These are phyloP conservation scores for Eragrostis curvula DNA, from an alignment of 176 grass and related monocot species.

Conservation along the genomic window DNA sequence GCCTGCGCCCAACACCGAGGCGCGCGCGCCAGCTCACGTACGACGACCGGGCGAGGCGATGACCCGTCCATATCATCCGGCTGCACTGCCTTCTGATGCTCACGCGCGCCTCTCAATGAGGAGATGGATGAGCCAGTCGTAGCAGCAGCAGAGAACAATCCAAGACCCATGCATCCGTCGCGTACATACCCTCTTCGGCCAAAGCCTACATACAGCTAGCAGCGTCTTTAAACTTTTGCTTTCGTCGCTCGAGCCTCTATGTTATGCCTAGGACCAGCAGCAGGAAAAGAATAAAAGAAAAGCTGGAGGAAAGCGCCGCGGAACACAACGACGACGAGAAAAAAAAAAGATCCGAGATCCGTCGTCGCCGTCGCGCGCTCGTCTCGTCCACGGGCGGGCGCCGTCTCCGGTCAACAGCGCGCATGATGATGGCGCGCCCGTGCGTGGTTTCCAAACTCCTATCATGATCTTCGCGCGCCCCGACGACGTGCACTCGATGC, in stretches of 20 bases:
- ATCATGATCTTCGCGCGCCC: constrained; percentile 34
- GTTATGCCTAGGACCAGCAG: not conserved
- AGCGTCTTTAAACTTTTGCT: constrained; percentile 12
- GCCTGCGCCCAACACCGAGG: not conserved
- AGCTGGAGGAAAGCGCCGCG: not conserved
- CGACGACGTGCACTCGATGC: constrained; percentile 17
- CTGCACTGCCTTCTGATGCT: not conserved
- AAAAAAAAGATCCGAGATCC: not conserved
- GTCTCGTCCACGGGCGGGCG: not conserved
- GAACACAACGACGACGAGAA: not conserved
- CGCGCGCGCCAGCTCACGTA: constrained; percentile 1
- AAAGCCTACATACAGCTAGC: not conserved
- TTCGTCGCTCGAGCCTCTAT: not conserved
- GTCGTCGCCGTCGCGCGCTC: too few relatives aligned
- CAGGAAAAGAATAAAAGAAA: not conserved
- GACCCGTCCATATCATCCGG: not conserved
- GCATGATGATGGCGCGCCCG: constrained; percentile 29
- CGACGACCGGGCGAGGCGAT: not conserved
- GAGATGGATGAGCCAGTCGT: not conserved
- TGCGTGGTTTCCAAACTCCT: constrained; percentile 29
- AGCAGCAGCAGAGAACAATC: constrained; percentile 26
- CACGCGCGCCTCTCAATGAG: not conserved
- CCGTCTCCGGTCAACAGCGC: constrained; percentile 14
- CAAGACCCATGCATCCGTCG: constrained; percentile 19
- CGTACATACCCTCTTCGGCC: not conserved